phyloP scores from a whole-genome alignment of 2,329 filamentous ascomycete genomes.

The Pezicula neosporulosa region DNA sequence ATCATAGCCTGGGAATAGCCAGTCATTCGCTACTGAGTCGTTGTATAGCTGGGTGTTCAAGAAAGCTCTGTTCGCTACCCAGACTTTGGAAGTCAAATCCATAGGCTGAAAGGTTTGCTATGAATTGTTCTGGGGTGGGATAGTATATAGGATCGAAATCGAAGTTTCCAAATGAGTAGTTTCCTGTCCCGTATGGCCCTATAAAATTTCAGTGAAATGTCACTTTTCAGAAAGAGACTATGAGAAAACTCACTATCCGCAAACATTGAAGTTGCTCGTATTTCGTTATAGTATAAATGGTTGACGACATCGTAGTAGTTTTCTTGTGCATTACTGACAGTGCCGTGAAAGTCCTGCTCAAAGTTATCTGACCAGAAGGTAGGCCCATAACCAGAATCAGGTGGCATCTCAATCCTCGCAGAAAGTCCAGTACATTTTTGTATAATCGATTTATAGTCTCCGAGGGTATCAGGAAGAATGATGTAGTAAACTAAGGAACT shows the following conservation, averaged over 20 bases:
- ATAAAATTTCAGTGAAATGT: background rate
- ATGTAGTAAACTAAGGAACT: constrained; percentile 28
- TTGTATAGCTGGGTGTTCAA: constrained; percentile 30
- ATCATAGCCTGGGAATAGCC: constrained; percentile 28
- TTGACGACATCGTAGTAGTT: constrained; percentile 31
- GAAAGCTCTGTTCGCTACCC: constrained; percentile 33
- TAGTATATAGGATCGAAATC: constrained; percentile 32
- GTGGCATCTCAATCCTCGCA: constrained; percentile 26
- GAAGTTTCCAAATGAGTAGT: constrained; percentile 31
- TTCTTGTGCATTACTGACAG: constrained; percentile 28
- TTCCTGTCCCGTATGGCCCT: constrained; percentile 30
- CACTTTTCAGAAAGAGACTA: background rate
- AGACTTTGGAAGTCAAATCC: constrained; percentile 33
- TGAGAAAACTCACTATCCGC: constrained; percentile 23
- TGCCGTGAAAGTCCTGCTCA: constrained; percentile 29
- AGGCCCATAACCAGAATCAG: constrained; percentile 29
- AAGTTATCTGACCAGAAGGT: constrained; percentile 33
- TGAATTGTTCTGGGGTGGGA: constrained; percentile 26
- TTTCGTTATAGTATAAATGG: constrained; percentile 27
- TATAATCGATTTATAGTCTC: constrained; percentile 10
- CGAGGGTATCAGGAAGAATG: constrained; percentile 12
- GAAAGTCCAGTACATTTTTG: constrained; percentile 24
- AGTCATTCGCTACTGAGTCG: constrained; percentile 21
- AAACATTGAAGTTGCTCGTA: constrained; percentile 30
- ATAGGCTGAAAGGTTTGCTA: constrained; percentile 26